These are phyloP conservation scores for Letharia columbiana DNA, from an alignment of 495 filamentous ascomycete genomes.

Conservation along the genomic window DNA sequence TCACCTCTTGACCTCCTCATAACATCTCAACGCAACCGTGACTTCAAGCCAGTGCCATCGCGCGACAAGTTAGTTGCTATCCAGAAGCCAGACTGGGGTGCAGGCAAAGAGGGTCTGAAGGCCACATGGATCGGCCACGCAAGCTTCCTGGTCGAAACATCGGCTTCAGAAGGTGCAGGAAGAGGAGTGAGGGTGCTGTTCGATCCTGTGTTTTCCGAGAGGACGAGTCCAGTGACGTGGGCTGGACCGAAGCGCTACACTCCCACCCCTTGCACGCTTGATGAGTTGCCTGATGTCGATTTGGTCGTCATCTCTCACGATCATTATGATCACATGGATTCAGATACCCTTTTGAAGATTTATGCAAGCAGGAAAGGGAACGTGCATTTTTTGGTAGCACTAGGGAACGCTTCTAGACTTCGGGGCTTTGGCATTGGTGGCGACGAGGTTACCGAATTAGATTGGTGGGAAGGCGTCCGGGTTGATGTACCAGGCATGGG, in stretches of 20 bases:
- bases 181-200: constrained; percentile 37
- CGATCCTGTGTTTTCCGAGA: constrained; percentile 47
- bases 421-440: constrained; percentile 33
- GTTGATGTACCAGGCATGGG: constrained; percentile 23
- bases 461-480: constrained; percentile 45
- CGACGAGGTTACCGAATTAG: constrained; percentile 39
- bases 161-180: constrained; percentile 23
- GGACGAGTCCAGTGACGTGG: constrained; percentile 39
- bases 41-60: constrained; percentile 34
- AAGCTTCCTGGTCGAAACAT: constrained; percentile 38
- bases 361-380: constrained; percentile 27
- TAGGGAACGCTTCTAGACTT: constrained; percentile 35
- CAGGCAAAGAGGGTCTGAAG: constrained; percentile 27
- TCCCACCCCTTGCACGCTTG: constrained; percentile 40
- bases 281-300: constrained; percentile 43
- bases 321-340: constrained; percentile 48
- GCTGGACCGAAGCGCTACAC: constrained; percentile 44
- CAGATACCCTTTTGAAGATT: constrained; percentile 33
- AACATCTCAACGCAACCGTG: constrained; percentile 22
- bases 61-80: constrained; percentile 30
- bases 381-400: constrained; percentile 37
- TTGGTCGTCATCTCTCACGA: constrained; percentile 44
- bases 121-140: constrained; percentile 50
- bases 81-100: constrained; percentile 31
- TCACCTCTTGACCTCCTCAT: constrained; percentile 26